Evolutionary conservation across 306 rosid genomes (phyloP).

Genomic region (Hylodesmum podocarpum): DNA sequence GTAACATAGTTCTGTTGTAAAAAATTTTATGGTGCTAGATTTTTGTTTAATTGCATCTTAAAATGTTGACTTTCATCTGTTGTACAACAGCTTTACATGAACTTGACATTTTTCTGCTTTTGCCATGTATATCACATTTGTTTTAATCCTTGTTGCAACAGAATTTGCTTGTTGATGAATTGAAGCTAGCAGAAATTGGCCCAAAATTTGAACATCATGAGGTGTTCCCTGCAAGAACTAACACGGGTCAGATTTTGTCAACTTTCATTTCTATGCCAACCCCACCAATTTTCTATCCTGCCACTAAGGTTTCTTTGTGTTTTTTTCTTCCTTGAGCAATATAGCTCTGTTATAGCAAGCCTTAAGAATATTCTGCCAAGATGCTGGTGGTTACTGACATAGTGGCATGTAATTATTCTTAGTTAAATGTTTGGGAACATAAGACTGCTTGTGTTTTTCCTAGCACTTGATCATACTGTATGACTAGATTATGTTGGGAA

Average conservation of each 20-base stretch:
- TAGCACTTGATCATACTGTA: background rate
- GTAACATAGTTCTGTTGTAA: background rate
- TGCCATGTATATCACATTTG: background rate
- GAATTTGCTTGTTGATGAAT: constrained; percentile 78
- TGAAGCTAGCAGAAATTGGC: constrained; percentile 83
- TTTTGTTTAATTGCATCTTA: background rate
- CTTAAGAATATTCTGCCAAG: background rate
- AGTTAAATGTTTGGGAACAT: background rate
- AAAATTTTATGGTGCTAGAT: background rate
- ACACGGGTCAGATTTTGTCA: constrained; percentile 67
- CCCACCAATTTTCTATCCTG: background rate
- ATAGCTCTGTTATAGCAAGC: background rate
- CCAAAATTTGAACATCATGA: constrained; percentile 87
- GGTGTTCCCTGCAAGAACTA: constrained; percentile 91
- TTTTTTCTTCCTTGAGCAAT: background rate
- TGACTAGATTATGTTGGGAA: background rate
- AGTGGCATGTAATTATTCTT: background rate
- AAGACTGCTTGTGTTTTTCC: background rate
- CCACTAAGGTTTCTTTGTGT: background rate
- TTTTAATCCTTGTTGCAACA: constrained; percentile 44
- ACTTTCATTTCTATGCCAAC: background rate
- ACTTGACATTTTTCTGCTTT: constrained; percentile 3
- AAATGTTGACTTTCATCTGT: background rate
- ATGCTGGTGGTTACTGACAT: background rate
- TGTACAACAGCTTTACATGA: background rate